Base-by-base conservation (phyloP, 495 filamentous ascomycete genomes). In the Xylaria acuta region DNA sequence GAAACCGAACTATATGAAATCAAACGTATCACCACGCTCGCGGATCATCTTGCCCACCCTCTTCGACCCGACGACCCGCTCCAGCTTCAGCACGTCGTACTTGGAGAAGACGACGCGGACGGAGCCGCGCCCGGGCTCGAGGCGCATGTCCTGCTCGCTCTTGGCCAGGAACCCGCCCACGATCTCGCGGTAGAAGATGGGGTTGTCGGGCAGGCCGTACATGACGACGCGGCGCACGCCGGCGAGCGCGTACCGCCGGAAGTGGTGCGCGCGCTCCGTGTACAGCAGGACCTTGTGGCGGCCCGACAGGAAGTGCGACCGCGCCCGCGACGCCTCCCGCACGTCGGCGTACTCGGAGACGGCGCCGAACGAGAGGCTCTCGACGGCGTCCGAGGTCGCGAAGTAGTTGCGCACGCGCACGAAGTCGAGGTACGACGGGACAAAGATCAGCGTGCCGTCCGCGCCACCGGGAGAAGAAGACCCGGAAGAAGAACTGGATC, bases 381-480 rank as follows among this genome's bases (percentile, higher is more conserved):
- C 85, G 27, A 91, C 92, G 43, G 88, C 86, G 0, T 90, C 75
- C 20, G 90, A 90, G n/a, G 88, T 92, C 56, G 93, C 88, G 70
- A 98, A 92, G 85, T 94, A 92, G 83, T 98, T 99, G 63, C 96
- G 90, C 69, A 98, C 84, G 64, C 95, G 92, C 58, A 97, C 90
- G 77, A 98, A 98, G 82, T 99, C 96, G 49, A 97, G 89, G 82
- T 97, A 98, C 9, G 91, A 93, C 0, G 96, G 93, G 64, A 98
- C 90, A 85, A 97, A 97, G 75, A 98, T 85, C 53, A 98, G 78
- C 0, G 91, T 92, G 38, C 95, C 86, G 64, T 78, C 79, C 1
- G 20, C 60, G 36, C 32, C 49, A 1, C 18, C 38, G 40, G 38
- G 9, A 45, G 43, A 47, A n/a, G n/a, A n/a, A 3, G 45, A 22